Evolutionary conservation across 2,329 filamentous ascomycete species (phyloP).

Genomic region (Alternaria panax): DNA sequence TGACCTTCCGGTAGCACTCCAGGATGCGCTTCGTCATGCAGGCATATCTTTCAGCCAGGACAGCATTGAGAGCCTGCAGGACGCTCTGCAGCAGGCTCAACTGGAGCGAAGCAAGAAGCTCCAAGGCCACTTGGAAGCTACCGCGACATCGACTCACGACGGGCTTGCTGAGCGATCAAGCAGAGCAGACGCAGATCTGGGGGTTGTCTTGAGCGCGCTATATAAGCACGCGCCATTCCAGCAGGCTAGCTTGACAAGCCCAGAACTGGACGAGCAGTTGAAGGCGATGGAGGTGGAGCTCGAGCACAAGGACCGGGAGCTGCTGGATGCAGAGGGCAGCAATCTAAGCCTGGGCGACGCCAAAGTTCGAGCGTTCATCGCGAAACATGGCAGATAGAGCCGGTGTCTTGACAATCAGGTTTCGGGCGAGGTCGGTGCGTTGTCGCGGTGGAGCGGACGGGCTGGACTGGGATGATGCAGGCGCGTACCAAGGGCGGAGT

Average conservation of each 20-base stretch:
- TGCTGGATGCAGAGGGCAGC: conserved; percentile 47
- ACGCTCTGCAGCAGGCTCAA: conserved; percentile 37
- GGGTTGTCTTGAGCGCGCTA: conserved; percentile 48
- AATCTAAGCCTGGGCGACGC: conserved; percentile 42
- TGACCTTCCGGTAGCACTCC: conserved; percentile 41
- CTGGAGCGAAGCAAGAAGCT: conserved; percentile 47
- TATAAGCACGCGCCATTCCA: conserved; percentile 49
- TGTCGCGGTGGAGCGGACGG: conserved; percentile 10
- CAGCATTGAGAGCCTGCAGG: conserved; percentile 33
- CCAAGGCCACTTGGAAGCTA: conserved; percentile 42
- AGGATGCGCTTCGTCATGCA: conserved; percentile 46
- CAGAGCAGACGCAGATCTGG: conserved; percentile 47
- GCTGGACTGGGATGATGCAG: conserved; percentile 6
- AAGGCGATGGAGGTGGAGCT: conserved; percentile 49
- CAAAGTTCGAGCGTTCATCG: conserved; percentile 42
- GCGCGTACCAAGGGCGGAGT: conserved; percentile 3
- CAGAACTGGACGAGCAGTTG: conserved; percentile 41
- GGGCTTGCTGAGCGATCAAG: conserved; percentile 46
- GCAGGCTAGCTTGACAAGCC: conserved; percentile 33
- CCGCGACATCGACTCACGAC: conserved; percentile 43
- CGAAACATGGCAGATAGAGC: conserved; percentile 37
- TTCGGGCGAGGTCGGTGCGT: conserved; percentile 4
- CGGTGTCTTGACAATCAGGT: neutral
- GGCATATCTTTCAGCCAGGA: conserved; percentile 43
- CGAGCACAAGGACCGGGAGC: conserved; percentile 47